Base-by-base conservation (phyloP, 441 rosid species). In the Euphorbia corollata region DNA sequence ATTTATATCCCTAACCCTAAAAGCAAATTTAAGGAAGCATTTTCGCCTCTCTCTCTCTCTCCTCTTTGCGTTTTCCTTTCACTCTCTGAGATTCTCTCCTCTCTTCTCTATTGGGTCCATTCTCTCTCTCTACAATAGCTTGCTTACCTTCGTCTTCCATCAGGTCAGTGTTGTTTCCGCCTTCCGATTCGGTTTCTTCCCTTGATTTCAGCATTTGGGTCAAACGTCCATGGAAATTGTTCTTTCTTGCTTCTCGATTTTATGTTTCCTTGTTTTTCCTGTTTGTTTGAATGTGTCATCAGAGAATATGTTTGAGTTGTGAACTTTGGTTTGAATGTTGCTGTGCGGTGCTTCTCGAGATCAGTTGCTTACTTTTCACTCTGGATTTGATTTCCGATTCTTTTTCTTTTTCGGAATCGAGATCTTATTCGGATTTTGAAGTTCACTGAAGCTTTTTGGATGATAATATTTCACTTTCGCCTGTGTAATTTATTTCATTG, bases 161-260 rank as follows among this genome's bases (percentile, higher is more conserved):
- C 41, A 55, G 75, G 75, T 72, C 65, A 68, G 23, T 55, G 12
- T 6, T 63, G 53, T 48, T 13, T 48, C 55, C 39, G 18, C 57
- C 23, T 55, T 36, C 45, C 5, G 19, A n/a, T 63, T 9, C 63
- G 5, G n/a, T 18, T 70, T 57, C 20, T 10, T 24, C 34, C 6
- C 43, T 53, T 34, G 50, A 39, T 66, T 16, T 61, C 18, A 8
- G 30, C 61, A 19, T 27, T 68, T 41, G 36, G 34, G 51, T 54
- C 48, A 39, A 38, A 19, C 13, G 9, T 3, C 3, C 2, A n/a
- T 16, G 53, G 15, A 15, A 27, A 27, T 27, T 4, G 45, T 12
- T 9, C 23, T 8, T 38, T 13, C n/a, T n/a, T 6, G 38, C n/a
- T 51, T 20, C 61, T 20, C 12, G 38, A 27, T 54, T 65, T 24